Percentiles rank a stretch among this genome's conserved stretches.
Evolutionary conservation across 2,329 filamentous ascomycete genomes (phyloP).

Genomic region (Arthrobotrys musiformis): DNA sequence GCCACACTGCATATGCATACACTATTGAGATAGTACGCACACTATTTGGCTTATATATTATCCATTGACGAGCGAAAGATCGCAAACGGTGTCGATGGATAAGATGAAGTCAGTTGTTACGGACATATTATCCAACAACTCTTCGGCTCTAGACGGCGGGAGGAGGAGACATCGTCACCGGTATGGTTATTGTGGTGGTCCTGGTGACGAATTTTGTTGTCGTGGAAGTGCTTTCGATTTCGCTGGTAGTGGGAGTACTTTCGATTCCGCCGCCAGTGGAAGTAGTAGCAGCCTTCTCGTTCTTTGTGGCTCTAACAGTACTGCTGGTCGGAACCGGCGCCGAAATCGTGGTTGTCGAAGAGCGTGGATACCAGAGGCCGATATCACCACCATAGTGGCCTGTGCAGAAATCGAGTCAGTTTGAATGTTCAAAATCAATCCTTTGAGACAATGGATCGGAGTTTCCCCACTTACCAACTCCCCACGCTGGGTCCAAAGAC

Average conservation of each 20-base stretch:
- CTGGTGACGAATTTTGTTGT: conserved; percentile 38
- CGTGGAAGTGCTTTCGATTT: conserved; percentile 11
- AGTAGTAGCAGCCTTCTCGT: background rate
- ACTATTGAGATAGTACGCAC: no score
- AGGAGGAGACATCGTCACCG: conserved; percentile 22
- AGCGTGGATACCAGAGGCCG: conserved; percentile 29
- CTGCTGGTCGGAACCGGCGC: background rate
- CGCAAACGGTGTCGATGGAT: background rate
- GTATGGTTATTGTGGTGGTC: conserved; percentile 25
- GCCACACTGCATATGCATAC: background rate
- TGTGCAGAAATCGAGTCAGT: background rate
- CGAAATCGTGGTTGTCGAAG: conserved; percentile 1
- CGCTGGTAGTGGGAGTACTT: conserved; percentile 14
- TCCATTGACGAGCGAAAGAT: no score
- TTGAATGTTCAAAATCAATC: no score
- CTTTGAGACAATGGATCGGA: background rate
- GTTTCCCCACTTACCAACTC: conserved; percentile 29
- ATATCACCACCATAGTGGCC: conserved; percentile 43
- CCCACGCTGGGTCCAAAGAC: conserved; percentile 44
- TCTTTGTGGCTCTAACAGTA: background rate
- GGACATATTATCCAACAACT: background rate
- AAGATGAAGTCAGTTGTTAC: background rate
- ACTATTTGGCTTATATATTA: no score
- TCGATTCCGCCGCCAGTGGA: background rate
- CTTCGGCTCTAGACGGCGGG: background rate